Conservation (phyloP, 1,139 yeast species). For the Saccharomyces hybrid region DNA sequence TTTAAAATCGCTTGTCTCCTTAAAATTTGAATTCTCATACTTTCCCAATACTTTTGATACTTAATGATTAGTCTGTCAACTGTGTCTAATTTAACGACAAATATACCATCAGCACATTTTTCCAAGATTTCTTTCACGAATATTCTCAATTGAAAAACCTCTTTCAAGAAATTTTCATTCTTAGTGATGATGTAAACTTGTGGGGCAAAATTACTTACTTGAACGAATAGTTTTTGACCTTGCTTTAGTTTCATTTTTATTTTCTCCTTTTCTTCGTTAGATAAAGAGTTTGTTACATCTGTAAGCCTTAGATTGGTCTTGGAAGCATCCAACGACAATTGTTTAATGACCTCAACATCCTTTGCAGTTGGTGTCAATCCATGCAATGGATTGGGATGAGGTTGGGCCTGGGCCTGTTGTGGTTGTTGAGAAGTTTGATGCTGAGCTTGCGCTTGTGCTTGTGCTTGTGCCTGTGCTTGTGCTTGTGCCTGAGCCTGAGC, state of each 20-base stretch:
- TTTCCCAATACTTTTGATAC: slow-evolving; percentile 60
- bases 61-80: slow-evolving; percentile 60
- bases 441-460: slow-evolving; percentile 6
- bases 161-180: slow-evolving; percentile 61
- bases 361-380: slow-evolving; percentile 28
- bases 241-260: slow-evolving; percentile 50
- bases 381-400: slow-evolving; percentile 14
- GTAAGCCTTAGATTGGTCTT: slow-evolving; percentile 53
- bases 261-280: slow-evolving; percentile 52
- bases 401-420: slow-evolving; percentile 16
- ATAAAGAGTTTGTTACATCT: slow-evolving; percentile 51
- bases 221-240: slow-evolving; percentile 52
- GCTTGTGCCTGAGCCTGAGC: background rate
- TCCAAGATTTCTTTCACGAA: slow-evolving; percentile 70
- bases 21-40: slow-evolving; percentile 46
- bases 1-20: slow-evolving; percentile 23
- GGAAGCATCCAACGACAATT: slow-evolving; percentile 56
- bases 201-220: slow-evolving; percentile 65
- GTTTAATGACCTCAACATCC: slow-evolving; percentile 46
- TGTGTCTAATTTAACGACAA: slow-evolving; percentile 58
- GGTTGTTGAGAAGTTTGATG: slow-evolving; percentile 10
- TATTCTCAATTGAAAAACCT: slow-evolving; percentile 64
- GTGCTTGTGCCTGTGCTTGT: background rate
- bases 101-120: slow-evolving; percentile 49
- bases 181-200: slow-evolving; percentile 63